A percentile compares a stretch with the other conserved stretches of the same genome.
Conservation (phyloP, 257 asterid species). For the Eustoma russellianum region DNA sequence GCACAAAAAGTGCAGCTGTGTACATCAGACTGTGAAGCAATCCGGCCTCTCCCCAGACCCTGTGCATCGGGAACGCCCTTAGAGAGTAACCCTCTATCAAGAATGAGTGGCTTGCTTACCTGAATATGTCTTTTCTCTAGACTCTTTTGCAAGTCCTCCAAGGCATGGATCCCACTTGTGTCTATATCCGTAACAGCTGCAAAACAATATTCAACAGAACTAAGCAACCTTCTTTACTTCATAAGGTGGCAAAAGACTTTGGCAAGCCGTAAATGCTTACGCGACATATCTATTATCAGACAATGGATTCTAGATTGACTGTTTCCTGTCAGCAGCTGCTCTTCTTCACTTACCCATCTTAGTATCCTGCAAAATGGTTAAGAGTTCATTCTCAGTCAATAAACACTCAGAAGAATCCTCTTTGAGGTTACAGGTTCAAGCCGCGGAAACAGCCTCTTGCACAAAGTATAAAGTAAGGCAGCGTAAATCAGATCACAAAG, state of each 20-base stretch:
- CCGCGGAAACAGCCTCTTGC: too few species aligned
- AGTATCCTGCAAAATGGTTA: conserved; percentile 24
- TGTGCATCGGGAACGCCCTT: too few species aligned
- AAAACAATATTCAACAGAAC: neutral
- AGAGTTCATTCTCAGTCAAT: neutral
- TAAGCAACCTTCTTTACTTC: neutral
- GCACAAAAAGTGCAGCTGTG: too few species aligned
- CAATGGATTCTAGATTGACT: conserved; percentile 26
- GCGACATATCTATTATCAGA: conserved; percentile 63
- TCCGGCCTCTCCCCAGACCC: too few species aligned
- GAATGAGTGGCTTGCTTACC: conserved; percentile 15
- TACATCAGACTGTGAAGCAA: too few species aligned
- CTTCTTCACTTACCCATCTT: conserved; percentile 69
- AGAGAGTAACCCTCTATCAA: too few species aligned
- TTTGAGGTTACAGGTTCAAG: too few species aligned
- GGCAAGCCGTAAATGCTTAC: conserved; percentile 14
- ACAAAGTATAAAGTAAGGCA: too few species aligned
- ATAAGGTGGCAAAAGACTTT: neutral
- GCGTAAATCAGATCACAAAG: too few species aligned
- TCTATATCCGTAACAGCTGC: conserved; percentile 94
- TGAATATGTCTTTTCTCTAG: conserved; percentile 49
- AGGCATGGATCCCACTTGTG: conserved; percentile 76
- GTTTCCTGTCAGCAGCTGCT: conserved; percentile 23
- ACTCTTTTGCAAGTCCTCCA: conserved; percentile 56
- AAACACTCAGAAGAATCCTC: too few species aligned